These are phyloP conservation scores for Yamadazyma epiphylla DNA, from an alignment of 1,139 yeast species.

Conservation along the genomic window DNA sequence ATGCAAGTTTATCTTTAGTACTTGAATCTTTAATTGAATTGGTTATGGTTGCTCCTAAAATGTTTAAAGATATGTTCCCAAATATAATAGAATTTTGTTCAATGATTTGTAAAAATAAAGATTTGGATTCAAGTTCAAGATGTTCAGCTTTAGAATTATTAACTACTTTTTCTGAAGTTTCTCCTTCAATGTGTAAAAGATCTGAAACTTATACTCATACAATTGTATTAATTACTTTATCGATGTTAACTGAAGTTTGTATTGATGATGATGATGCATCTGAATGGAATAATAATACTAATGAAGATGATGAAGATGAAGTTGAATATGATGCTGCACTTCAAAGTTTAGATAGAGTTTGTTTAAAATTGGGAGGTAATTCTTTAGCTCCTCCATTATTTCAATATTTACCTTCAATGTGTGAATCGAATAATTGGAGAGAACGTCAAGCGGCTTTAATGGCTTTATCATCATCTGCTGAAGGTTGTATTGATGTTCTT, in stretches of 20 bases:
- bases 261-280: conserved; percentile 83
- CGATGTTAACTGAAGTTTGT: conserved; percentile 92
- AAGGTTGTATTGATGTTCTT: conserved; percentile 90
- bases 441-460: conserved; percentile 95
- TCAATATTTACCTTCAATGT: conserved; percentile 81
- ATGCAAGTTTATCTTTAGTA: conserved; percentile 78
- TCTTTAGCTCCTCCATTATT: conserved; percentile 81
- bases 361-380: conserved; percentile 80
- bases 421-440: conserved; percentile 76
- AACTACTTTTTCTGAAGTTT: conserved; percentile 86
- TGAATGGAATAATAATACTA: conserved; percentile 82
- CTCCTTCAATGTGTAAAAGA: conserved; percentile 91
- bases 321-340: conserved; percentile 89
- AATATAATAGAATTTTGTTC: conserved; percentile 82
- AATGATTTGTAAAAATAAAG: conserved; percentile 75
- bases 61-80: conserved; percentile 87
- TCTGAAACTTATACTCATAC: conserved; percentile 70
- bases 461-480: conserved; percentile 97
- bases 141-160: conserved; percentile 83
- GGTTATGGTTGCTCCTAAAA: conserved; percentile 90
- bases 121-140: conserved; percentile 74
- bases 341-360: conserved; percentile 86
- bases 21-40: conserved; percentile 85
- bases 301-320: conserved; percentile 79
- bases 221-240: conserved; percentile 69